phyloP scores from a whole-genome alignment of 2,329 filamentous ascomycete species.

The Blumeriella jaapii region DNA sequence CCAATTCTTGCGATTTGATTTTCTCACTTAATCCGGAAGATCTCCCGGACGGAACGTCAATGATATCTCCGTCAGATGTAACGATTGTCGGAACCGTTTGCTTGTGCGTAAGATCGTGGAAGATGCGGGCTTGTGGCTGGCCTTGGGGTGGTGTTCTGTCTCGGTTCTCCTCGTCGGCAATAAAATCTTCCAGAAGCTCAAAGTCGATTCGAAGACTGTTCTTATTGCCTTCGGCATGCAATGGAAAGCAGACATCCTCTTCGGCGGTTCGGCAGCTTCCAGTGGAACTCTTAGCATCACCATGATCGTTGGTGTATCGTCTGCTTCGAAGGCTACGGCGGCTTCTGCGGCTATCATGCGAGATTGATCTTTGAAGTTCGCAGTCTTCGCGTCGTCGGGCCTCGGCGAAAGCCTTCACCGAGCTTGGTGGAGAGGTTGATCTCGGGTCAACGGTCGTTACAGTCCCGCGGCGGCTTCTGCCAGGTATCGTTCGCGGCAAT shows the following conservation, averaged over 20 bases:
- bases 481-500: constrained; percentile 22
- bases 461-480: constrained; percentile 37
- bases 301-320: constrained; percentile 47
- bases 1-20: constrained; percentile 13
- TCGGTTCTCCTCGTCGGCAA: constrained; percentile 49
- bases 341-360: constrained; percentile 53
- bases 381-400: constrained; percentile 61
- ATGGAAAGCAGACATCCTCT: constrained; percentile 79
- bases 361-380: constrained; percentile 58
- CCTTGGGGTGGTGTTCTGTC: constrained; percentile 28
- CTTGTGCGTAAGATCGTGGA: constrained; percentile 25
- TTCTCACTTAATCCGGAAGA: constrained; percentile 40
- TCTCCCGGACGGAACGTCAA: constrained; percentile 38
- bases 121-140: constrained; percentile 24
- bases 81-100: constrained; percentile 14
- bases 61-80: constrained; percentile 44
- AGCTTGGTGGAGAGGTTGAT: constrained; percentile 83
- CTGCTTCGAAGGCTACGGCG: constrained; percentile 42
- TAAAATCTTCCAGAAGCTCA: constrained; percentile 87
- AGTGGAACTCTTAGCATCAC: constrained; percentile 49
- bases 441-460: constrained; percentile 49
- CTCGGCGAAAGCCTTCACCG: constrained; percentile 92
- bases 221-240: constrained; percentile 56
- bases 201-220: constrained; percentile 80
- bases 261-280: constrained; percentile 62